Percentiles rank a stretch among this genome's conserved stretches.
Evolutionary conservation across 257 asterid species (phyloP).

Genomic region (Scutellaria galericulata): DNA sequence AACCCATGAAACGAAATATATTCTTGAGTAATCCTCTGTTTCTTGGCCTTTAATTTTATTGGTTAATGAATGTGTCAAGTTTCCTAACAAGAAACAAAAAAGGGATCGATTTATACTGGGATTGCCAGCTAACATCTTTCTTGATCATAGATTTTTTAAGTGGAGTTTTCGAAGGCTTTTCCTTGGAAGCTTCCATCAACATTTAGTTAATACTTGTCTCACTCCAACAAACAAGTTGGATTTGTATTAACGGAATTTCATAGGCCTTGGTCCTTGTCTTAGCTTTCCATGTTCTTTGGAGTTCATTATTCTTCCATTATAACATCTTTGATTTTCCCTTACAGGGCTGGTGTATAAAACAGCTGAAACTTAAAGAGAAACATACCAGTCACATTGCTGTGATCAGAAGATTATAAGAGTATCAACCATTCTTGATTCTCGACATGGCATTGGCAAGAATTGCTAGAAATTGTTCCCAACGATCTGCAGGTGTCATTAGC

Average conservation of each 20-base stretch:
- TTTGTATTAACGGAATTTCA: conserved; percentile 1
- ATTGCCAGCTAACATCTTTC: conserved; percentile 27
- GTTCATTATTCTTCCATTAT: conserved; percentile 2
- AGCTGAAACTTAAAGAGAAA: conserved; percentile 19
- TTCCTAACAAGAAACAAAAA: neutral
- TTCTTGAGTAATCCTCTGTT: neutral
- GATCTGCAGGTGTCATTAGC: conserved; percentile 50
- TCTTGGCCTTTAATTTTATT: neutral
- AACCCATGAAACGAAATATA: neutral
- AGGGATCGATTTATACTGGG: neutral
- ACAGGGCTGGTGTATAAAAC: neutral
- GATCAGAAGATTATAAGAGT: conserved; percentile 12
- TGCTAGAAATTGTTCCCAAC: conserved; percentile 62
- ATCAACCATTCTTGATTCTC: conserved; percentile 22
- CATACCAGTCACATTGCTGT: conserved; percentile 14
- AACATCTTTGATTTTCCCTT: conserved; percentile 11
- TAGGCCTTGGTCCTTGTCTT: conserved; percentile 22
- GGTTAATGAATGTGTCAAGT: neutral
- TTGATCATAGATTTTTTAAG: conserved; percentile 37
- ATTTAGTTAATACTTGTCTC: conserved; percentile 31
- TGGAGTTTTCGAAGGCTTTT: conserved; percentile 36
- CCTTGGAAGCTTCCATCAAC: conserved; percentile 45
- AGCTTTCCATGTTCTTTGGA: conserved; percentile 37
- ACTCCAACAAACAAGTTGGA: conserved; percentile 24
- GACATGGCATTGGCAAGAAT: conserved; percentile 79